These are phyloP conservation scores for Solanum medicagineum DNA, from an alignment of 257 asterid species.

Conservation along the genomic window DNA sequence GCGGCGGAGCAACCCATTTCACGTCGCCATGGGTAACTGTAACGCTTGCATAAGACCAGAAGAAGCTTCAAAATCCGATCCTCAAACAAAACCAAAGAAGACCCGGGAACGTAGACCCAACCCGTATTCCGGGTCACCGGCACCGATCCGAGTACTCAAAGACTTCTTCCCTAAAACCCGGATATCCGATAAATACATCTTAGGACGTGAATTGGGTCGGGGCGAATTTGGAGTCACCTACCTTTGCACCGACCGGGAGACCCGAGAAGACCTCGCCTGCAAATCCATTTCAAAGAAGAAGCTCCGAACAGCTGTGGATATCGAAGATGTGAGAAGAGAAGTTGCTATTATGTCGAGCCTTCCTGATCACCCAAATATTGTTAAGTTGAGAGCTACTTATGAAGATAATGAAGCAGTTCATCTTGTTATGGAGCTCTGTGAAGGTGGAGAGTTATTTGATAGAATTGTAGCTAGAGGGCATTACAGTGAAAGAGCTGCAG, in stretches of 20 bases:
- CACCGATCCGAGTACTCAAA: slow-evolving; percentile 68
- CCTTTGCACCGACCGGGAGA: slow-evolving; percentile 81
- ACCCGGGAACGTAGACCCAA: slow-evolving; percentile 38
- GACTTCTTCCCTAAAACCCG: slow-evolving; percentile 39
- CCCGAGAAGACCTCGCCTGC: slow-evolving; percentile 75
- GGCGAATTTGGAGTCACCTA: slow-evolving; percentile 93
- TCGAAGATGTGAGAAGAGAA: slow-evolving; percentile 90
- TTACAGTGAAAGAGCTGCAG: slow-evolving; percentile 92
- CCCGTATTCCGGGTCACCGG: slow-evolving; percentile 46
- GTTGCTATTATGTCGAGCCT: slow-evolving; percentile 85
- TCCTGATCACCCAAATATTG: slow-evolving; percentile 75
- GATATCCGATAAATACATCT: slow-evolving; percentile 70
- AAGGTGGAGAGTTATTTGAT: slow-evolving; percentile 87
- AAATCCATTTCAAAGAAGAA: slow-evolving; percentile 89
- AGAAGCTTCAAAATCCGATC: slow-evolving; percentile 12
- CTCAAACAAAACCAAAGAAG: slow-evolving; percentile 26
- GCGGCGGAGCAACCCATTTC: slow-evolving; percentile 15
- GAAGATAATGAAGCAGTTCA: slow-evolving; percentile 93
- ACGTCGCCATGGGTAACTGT: slow-evolving; percentile 62
- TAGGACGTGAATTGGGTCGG: slow-evolving; percentile 90
- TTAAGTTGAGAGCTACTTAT: slow-evolving; percentile 74
- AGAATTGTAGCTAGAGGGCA: slow-evolving; percentile 94
- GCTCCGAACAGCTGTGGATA: slow-evolving; percentile 72
- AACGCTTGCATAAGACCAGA: slow-evolving; percentile 62
- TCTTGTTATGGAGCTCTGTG: slow-evolving; percentile 89